Conservation (phyloP, 2,329 filamentous ascomycete genomes). For the Cryphonectria parasitica region DNA sequence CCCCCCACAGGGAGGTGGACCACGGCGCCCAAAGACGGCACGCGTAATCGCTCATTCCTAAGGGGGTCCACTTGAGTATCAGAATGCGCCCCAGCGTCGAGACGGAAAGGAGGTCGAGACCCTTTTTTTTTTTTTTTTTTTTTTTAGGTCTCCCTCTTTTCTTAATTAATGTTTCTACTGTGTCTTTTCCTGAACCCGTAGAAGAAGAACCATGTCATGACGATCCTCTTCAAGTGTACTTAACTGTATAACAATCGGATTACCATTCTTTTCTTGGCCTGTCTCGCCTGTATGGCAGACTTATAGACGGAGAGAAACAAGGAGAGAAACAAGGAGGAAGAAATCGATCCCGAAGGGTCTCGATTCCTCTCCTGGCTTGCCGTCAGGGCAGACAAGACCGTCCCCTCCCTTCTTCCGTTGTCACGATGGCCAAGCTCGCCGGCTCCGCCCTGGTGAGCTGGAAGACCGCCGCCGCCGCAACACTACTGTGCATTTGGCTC, state of each 20-base stretch:
- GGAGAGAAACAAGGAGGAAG: background rate
- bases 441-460: slow-evolving; percentile 21
- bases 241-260: background rate
- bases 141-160: background rate
- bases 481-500: slow-evolving; percentile 25
- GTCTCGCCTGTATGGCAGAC: background rate
- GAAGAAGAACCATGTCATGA: background rate
- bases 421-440: slow-evolving; percentile 18
- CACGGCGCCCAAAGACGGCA: background rate
- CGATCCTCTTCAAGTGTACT: background rate
- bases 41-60: slow-evolving; percentile 9
- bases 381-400: background rate
- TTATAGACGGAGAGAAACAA: background rate
- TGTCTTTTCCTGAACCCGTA: background rate
- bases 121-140: background rate
- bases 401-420: background rate
- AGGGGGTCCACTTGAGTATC: slow-evolving; percentile 10
- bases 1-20: background rate
- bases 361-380: background rate
- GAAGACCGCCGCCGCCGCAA: slow-evolving; percentile 18
- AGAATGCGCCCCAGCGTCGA: background rate
- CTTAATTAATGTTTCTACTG: background rate
- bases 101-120: background rate
- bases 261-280: background rate
- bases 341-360: background rate